phyloP scores from a whole-genome alignment of 768 basidiomycete species.

The Xerocomellus amylosporus region DNA sequence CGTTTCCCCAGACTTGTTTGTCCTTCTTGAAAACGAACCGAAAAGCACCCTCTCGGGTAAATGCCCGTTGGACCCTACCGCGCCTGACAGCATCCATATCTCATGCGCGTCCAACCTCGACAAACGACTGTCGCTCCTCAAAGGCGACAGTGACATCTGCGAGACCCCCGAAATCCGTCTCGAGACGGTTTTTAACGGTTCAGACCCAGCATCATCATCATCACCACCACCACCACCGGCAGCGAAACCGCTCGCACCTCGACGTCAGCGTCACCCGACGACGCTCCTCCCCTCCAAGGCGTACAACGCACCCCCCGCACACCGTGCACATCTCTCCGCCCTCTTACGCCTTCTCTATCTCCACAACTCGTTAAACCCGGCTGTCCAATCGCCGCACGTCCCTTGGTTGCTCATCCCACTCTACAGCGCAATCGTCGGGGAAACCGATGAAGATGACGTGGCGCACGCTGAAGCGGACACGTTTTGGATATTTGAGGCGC shows the following conservation, averaged over 20 bases:
- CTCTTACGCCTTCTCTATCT: slow-evolving; percentile 69
- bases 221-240: slow-evolving; percentile 6
- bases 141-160: slow-evolving; percentile 16
- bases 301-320: slow-evolving; percentile 45
- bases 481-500: slow-evolving; percentile 78
- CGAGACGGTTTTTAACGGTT: slow-evolving; percentile 28
- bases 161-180: slow-evolving; percentile 42
- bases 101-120: slow-evolving; percentile 53
- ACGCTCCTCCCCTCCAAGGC: slow-evolving; percentile 49
- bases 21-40: slow-evolving; percentile 50
- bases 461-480: slow-evolving; percentile 75
- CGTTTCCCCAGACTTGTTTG: slow-evolving; percentile 51
- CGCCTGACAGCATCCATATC: slow-evolving; percentile 47
- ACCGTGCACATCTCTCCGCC: slow-evolving; percentile 59
- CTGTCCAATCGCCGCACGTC: slow-evolving; percentile 62
- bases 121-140: slow-evolving; percentile 47
- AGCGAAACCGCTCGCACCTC: slow-evolving; percentile 30
- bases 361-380: slow-evolving; percentile 70
- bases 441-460: slow-evolving; percentile 57
- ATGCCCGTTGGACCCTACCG: slow-evolving; percentile 52
- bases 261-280: slow-evolving; percentile 32
- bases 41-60: slow-evolving; percentile 33
- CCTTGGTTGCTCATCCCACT: slow-evolving; percentile 69
- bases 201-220: not conserved
- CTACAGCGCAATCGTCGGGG: slow-evolving; percentile 59